phyloP scores from a whole-genome alignment of 768 basidiomycete genomes.

The Lactarius deliciosus region DNA sequence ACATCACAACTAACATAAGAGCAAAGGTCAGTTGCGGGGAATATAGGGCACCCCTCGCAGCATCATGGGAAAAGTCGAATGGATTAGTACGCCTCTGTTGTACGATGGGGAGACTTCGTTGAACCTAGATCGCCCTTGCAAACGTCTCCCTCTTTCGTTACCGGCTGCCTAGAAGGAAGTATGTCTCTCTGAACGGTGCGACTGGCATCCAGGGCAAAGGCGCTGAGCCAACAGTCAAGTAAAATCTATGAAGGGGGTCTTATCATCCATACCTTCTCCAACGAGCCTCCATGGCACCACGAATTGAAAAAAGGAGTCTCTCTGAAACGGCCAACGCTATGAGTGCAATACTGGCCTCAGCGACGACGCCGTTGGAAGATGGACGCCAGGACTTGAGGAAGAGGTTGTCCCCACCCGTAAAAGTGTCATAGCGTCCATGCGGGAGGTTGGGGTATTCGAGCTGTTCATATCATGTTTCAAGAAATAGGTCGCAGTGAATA shows the following conservation, averaged over 20 bases:
- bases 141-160: background rate
- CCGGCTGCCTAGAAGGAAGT: background rate
- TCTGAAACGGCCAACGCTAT: slow-evolving; percentile 68
- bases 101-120: slow-evolving; percentile 10
- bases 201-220: background rate
- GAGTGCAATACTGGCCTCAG: slow-evolving; percentile 73
- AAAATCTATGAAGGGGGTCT: background rate
- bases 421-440: slow-evolving; percentile 53
- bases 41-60: slow-evolving; percentile 66
- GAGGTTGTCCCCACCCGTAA: slow-evolving; percentile 54
- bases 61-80: slow-evolving; percentile 68
- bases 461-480: slow-evolving; percentile 9
- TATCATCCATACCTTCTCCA: slow-evolving; percentile 57
- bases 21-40: slow-evolving; percentile 64
- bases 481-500: background rate
- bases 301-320: slow-evolving; percentile 47
- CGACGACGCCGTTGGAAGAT: slow-evolving; percentile 63
- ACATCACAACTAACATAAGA: slow-evolving; percentile 85
- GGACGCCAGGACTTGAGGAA: slow-evolving; percentile 71
- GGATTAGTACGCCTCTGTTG: slow-evolving; percentile 46
- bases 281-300: slow-evolving; percentile 49
- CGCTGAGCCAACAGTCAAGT: slow-evolving; percentile 5
- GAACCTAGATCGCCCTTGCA: background rate
- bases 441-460: slow-evolving; percentile 24
- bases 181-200: background rate